Base-by-base conservation (phyloP, 176 grass and related monocot species). In the Oryza nivara region DNA sequence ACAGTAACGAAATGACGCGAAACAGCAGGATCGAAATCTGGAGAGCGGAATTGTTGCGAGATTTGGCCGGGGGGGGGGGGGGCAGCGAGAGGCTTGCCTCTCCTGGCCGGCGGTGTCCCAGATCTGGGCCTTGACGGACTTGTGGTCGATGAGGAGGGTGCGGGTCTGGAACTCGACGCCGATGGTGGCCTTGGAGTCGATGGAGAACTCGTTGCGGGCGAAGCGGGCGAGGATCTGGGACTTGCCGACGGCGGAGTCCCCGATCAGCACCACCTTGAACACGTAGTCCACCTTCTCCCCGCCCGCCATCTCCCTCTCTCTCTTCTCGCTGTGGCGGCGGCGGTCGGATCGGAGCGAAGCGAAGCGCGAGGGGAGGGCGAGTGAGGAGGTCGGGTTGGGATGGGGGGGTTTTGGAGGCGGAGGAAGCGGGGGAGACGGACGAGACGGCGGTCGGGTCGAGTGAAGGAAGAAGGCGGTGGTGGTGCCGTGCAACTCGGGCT, bases 171-270 rank as follows among this genome's bases (percentile, higher is more conserved):
- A 94, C 90, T 91, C 92, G 35, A 97, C 95, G n/a, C 92, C 95
- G 60, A 94, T 97, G 84, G 95, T 97, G 81, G 95, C 92, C 82
- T 97, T 97, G 40, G 95, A 97, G 78, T 97, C 95, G 86, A 97
- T 81, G 82, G 81, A 92, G 90, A 97, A 97, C 92, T 97, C 95
- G 88, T 94, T 90, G 90, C 92, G 95, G 48, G 90, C 86, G 90
- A 97, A 97, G n/a, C 95, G 90, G 11, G 94, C 92, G 38, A 97
- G 88, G 83, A 97, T 94, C 94, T 97, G 94, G 47, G 94, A 97
- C 86, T 97, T 97, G 17, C 94, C 94, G 45, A 97, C 94, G 38
- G 94, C 94, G 11, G 94, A 97, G 88, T 97, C 90, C 1, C 94
- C 94, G 83, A 97, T 97, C 54, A 97, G 88, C 77, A 97, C 94